These are phyloP conservation scores for Neohortaea acidophila DNA, from an alignment of 495 filamentous ascomycete species.

Conservation along the genomic window DNA sequence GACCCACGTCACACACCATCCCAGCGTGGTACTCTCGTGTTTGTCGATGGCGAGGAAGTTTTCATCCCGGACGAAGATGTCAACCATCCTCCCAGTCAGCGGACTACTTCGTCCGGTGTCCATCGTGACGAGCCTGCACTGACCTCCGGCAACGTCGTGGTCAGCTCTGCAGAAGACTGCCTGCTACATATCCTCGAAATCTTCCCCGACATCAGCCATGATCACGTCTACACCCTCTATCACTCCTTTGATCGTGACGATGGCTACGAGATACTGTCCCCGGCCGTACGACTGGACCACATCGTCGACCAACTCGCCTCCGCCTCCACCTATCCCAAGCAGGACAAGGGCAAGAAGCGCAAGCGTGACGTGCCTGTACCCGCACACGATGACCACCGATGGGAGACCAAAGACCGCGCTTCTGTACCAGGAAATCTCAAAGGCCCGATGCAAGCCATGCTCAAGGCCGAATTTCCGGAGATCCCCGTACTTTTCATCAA, in stretches of 20 bases:
- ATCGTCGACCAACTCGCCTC: conserved; percentile 19
- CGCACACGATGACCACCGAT: conserved; percentile 12
- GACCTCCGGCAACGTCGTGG: too few relatives aligned
- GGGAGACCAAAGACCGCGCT: conserved; percentile 1
- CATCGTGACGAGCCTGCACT: background rate
- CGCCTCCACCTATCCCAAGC: conserved; percentile 22
- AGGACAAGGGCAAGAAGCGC: conserved; percentile 19
- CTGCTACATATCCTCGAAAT: conserved; percentile 24
- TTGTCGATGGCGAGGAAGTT: conserved; percentile 15
- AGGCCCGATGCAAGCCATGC: conserved; percentile 17
- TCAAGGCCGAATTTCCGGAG: conserved; percentile 34
- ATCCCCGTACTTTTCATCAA: conserved; percentile 35
- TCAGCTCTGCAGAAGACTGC: conserved; percentile 19
- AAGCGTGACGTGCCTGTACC: conserved; percentile 19
- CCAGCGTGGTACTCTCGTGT: too few relatives aligned
- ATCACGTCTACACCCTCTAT: conserved; percentile 22
- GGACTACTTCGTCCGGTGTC: too few relatives aligned
- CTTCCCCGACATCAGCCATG: conserved; percentile 25
- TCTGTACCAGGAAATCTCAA: conserved; percentile 4
- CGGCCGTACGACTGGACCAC: conserved; percentile 7
- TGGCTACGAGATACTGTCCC: conserved; percentile 2
- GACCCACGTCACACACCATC: too few relatives aligned
- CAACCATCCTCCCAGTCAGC: too few relatives aligned
- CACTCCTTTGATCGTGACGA: conserved; percentile 6
- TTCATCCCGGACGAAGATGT: conserved; percentile 17